Evolutionary conservation across 768 basidiomycete species (phyloP), one percentile per base, ranked within the genome.

Genomic region (Tephrocybe sp.): DNA sequence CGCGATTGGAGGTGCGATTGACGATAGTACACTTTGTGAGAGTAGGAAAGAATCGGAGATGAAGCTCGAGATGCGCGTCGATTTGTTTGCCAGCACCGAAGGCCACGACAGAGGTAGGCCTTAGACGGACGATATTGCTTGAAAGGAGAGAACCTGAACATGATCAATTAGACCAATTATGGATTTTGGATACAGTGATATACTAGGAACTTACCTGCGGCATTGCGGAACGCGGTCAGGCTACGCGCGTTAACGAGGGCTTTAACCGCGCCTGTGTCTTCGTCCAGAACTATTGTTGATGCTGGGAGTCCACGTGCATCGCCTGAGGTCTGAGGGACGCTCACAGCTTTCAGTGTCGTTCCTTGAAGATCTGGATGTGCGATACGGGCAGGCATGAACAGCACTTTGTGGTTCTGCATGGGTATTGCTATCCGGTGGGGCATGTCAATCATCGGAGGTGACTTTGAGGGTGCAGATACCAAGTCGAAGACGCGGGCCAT

Each of bases 341-440:
- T 86, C 3, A 91, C 92, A n/a, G 91, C 77, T 67, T 97, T 95
- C 53, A 91, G 73, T 2, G 86, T 70, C 1, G 87, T 86, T 1
- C 83, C 83, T 7, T 63, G 58, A 11, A 65, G 53, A 3, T 42
- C 26, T 5, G 51, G 45, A 16, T 55, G 22, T 19, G 22, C 63
- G 9, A 86, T 72, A 20, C 85, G 78, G 6, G 89, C 81, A 2
- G 93, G 92, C 93, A 96, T 96, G 67, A 92, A 88, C 2, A 97
- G 72, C 0, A 78, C 72, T 1, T 76, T 84, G 57, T 91, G 82
- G 38, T 75, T 71, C 7, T 65, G 59, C 45, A 77, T 81, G 0
- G 72, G 69, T 10, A 93, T 63, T 0, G 73, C 67, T 0, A 77
- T 79, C 43, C 92, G 76, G 48, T 80, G 85, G 3, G 92, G 92